phyloP scores from a whole-genome alignment of 2,329 filamentous ascomycete genomes.

The Aspergillus neotritici region DNA sequence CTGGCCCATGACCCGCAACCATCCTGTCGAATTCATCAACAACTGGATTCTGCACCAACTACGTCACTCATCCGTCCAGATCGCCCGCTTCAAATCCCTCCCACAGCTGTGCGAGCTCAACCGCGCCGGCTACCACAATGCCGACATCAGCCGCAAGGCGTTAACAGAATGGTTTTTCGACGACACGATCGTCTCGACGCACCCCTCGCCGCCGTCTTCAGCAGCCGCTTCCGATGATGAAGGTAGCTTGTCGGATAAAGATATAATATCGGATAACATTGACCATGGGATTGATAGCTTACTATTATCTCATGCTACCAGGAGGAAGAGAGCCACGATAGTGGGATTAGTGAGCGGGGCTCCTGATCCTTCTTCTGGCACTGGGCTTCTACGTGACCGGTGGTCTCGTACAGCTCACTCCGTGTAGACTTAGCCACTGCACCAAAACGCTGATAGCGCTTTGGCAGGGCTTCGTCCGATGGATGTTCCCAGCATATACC shows the following conservation, averaged over 20 bases:
- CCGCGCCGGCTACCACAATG: constrained; percentile 12
- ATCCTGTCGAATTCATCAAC: constrained; percentile 18
- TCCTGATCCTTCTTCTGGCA: no score
- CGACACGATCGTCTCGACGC: constrained; percentile 5
- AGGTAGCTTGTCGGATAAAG: no score
- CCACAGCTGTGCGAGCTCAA: constrained; percentile 12
- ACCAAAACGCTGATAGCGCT: no score
- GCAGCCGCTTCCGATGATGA: not conserved
- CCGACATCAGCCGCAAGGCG: constrained; percentile 18
- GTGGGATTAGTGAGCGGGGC: not conserved
- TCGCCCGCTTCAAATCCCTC: constrained; percentile 19
- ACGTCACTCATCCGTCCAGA: constrained; percentile 24
- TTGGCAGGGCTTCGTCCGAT: no score
- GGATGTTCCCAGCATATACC: no score
- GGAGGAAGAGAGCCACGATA: not conserved
- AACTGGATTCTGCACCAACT: constrained; percentile 30
- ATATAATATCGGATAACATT: no score
- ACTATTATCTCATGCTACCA: constrained; percentile 1
- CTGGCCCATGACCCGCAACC: not conserved
- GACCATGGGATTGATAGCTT: no score
- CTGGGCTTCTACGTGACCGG: no score
- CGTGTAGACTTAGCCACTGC: no score
- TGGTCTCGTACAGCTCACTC: no score
- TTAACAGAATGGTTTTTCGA: constrained; percentile 21
- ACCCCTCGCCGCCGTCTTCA: not conserved